phyloP scores from a whole-genome alignment of 1,139 yeast genomes.

The Pichia sp. region DNA sequence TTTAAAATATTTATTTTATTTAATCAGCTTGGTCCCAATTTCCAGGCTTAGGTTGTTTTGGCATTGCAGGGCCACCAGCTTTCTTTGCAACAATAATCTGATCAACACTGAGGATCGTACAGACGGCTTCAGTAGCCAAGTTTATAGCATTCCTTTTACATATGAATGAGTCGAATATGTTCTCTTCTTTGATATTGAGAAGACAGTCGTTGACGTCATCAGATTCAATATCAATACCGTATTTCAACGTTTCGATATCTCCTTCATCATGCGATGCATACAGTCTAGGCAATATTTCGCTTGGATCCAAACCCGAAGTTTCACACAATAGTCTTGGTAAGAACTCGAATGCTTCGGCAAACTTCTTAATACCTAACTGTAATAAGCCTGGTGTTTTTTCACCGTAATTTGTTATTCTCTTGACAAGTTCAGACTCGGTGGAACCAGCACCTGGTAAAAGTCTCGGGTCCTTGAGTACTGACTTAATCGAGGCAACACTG shows the following conservation, averaged over 20 bases:
- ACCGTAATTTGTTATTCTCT: slow-evolving; percentile 75
- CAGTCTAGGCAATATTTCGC: slow-evolving; percentile 79
- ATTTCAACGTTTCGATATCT: slow-evolving; percentile 30
- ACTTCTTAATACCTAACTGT: slow-evolving; percentile 90
- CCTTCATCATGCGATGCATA: slow-evolving; percentile 68
- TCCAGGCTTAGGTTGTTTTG: slow-evolving; percentile 83
- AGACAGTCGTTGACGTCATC: slow-evolving; percentile 58
- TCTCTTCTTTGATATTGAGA: slow-evolving; percentile 63
- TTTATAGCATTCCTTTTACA: slow-evolving; percentile 84
- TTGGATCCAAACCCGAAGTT: slow-evolving; percentile 88
- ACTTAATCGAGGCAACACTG: slow-evolving; percentile 90
- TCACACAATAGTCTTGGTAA: slow-evolving; percentile 91
- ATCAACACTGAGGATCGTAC: slow-evolving; percentile 83
- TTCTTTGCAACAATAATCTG: slow-evolving; percentile 92
- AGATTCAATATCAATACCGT: slow-evolving; percentile 73
- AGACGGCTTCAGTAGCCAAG: slow-evolving; percentile 94
- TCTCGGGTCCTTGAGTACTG: slow-evolving; percentile 73
- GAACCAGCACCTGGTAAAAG: slow-evolving; percentile 97
- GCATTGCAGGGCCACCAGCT: slow-evolving; percentile 96
- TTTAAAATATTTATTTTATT: slow-evolving; percentile 5
- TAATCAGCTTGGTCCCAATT: slow-evolving; percentile 97
- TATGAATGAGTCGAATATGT: slow-evolving; percentile 74
- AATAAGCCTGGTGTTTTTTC: slow-evolving; percentile 90
- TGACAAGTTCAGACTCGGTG: slow-evolving; percentile 84
- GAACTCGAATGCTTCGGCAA: slow-evolving; percentile 91